Percentiles rank a stretch among this genome's conserved stretches.
Evolutionary conservation across 768 basidiomycete genomes (phyloP).

Genomic region (Brasilioporus rufonigricans): DNA sequence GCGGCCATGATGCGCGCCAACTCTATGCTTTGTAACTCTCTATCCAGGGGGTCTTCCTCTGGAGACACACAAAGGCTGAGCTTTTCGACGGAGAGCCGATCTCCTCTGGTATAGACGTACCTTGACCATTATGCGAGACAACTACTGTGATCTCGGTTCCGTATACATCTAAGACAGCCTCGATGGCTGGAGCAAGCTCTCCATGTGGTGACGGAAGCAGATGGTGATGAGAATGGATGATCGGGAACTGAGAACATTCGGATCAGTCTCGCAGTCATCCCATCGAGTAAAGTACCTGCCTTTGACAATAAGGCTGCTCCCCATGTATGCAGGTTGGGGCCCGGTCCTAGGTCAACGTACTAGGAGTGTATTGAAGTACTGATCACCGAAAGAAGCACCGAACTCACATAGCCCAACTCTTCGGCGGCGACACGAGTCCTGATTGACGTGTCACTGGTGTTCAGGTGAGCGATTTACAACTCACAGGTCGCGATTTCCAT

Average conservation of each 20-base stretch:
- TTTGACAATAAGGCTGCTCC: slow-evolving; percentile 81
- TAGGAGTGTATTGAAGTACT: slow-evolving; percentile 28
- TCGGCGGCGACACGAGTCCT: slow-evolving; percentile 77
- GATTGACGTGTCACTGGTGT: slow-evolving; percentile 1
- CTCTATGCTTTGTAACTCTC: slow-evolving; percentile 80
- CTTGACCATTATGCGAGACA: slow-evolving; percentile 93
- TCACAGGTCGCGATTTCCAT: slow-evolving; percentile 84
- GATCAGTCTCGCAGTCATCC: neutral
- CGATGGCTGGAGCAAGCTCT: slow-evolving; percentile 88
- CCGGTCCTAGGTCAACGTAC: slow-evolving; percentile 89
- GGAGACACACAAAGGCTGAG: neutral
- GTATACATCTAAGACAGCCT: slow-evolving; percentile 77
- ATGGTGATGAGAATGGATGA: slow-evolving; percentile 82
- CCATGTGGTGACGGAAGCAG: slow-evolving; percentile 83
- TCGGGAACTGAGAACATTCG: slow-evolving; percentile 62
- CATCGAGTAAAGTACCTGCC: slow-evolving; percentile 32
- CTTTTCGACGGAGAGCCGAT: neutral
- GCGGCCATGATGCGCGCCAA: slow-evolving; percentile 76
- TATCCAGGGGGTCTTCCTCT: slow-evolving; percentile 90
- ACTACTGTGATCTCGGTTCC: slow-evolving; percentile 78
- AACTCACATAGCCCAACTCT: slow-evolving; percentile 78
- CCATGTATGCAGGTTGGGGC: slow-evolving; percentile 89
- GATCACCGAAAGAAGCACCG: neutral
- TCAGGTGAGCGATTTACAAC: slow-evolving; percentile 11
- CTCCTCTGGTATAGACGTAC: slow-evolving; percentile 35